phyloP scores from a whole-genome alignment of 2,329 filamentous ascomycete genomes.

The Alternaria ethzedia region DNA sequence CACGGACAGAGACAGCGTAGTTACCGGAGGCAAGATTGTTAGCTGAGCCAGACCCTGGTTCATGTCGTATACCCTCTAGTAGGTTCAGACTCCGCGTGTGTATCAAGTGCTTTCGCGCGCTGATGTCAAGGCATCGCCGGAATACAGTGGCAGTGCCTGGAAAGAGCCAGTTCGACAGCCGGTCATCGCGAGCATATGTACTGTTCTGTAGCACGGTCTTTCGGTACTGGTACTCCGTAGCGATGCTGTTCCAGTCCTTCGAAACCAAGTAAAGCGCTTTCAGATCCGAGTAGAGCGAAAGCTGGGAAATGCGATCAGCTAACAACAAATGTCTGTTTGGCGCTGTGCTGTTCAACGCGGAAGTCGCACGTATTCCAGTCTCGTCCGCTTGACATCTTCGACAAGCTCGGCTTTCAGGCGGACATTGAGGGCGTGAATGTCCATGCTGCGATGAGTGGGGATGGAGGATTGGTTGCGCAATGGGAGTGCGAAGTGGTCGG shows the following conservation, averaged over 20 bases:
- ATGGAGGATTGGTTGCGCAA: background rate
- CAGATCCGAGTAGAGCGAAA: slow-evolving; percentile 7
- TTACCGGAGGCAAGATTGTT: background rate
- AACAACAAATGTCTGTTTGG: too few species aligned
- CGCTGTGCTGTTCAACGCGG: background rate
- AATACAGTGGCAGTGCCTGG: background rate
- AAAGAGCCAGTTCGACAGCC: background rate
- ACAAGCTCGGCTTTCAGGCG: background rate
- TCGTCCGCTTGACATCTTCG: background rate
- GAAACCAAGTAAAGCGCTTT: slow-evolving; percentile 9
- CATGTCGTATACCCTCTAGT: background rate
- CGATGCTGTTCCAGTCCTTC: slow-evolving; percentile 4
- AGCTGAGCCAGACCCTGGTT: background rate
- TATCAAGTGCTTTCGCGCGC: slow-evolving; percentile 4
- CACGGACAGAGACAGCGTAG: background rate
- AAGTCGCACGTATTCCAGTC: background rate
- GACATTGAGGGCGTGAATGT: background rate
- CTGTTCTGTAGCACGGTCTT: slow-evolving; percentile 8
- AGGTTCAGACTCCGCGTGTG: slow-evolving; percentile 6
- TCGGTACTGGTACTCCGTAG: slow-evolving; percentile 6
- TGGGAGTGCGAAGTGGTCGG: background rate
- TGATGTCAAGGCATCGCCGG: slow-evolving; percentile 1
- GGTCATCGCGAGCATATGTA: background rate
- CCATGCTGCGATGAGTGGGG: background rate
- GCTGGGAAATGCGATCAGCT: background rate